Base-by-base conservation (phyloP, 2,329 filamentous ascomycete species). In the Plectosphaerella sp. region DNA sequence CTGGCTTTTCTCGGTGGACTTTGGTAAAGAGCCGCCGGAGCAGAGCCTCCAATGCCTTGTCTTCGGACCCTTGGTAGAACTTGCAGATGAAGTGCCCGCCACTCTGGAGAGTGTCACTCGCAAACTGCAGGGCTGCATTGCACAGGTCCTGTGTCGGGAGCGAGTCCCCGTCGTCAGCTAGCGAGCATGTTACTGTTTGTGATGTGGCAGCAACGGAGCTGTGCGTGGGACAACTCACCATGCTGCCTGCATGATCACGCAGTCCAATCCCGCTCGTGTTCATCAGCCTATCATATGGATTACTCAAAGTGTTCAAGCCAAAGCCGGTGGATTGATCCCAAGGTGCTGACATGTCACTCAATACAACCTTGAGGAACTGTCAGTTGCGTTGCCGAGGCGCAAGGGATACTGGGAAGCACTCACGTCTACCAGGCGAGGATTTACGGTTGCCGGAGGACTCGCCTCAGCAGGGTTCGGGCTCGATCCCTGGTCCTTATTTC, bases 271-370 rank as follows among this genome's bases (percentile, higher is more conserved):
- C 94, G 73, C 89, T 96, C 62, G 93, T 97, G 72, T 99, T 99
- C 91, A 97, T 96, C 87, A 99, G 88, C 94, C 94, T 99, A 80
- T 74, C 70, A 84, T 95, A 94, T 59, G 91, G 91, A 83, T 94
- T 88, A 93, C 87, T 96, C 83, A 97, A 81, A 77, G 86, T 96
- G 76, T 84, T 91, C 76, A 88, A 87, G 76, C 83, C 87, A 76
- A 89, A 91, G 65, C 87, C 87, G 64, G 79, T 78, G 50, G 82
- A 88, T 76, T 89, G 88, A 63, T 84, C 79, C 91, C 91, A 97
- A 87, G 94, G 92, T 80, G 80, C 93, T 83, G 86, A 99, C 94
- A 99, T 99, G 82, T 99, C 94, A 84, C 91, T 96, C 67, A 99
- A 77, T 67, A 99, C 90, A 66, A 99, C 83, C 80, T 84, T 57